A percentile compares a stretch with the other conserved stretches of the same genome.
Conservation (phyloP, 2,329 filamentous ascomycete genomes). For the Aureobasidium sp. region DNA sequence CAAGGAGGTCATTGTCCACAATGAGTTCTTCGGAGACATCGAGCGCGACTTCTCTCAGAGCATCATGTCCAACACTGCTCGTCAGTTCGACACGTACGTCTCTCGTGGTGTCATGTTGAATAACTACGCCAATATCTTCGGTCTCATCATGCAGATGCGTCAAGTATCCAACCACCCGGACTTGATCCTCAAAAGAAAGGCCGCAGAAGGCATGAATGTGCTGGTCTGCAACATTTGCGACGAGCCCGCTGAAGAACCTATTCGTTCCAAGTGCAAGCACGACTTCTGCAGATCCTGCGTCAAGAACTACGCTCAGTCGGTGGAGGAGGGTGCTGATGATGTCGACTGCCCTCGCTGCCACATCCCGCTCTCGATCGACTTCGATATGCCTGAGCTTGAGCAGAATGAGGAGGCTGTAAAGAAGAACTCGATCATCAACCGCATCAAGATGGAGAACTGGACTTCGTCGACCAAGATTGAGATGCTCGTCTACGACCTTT, state of each 20-base stretch:
- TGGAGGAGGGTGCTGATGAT: slow-evolving; percentile 52
- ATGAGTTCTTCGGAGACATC: slow-evolving; percentile 93
- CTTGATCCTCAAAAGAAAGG: slow-evolving; percentile 80
- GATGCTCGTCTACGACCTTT: slow-evolving; percentile 86
- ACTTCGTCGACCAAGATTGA: slow-evolving; percentile 98
- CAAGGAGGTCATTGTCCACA: slow-evolving; percentile 85
- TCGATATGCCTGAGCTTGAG: slow-evolving; percentile 91
- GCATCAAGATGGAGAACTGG: slow-evolving; percentile 99
- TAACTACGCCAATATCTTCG: slow-evolving; percentile 98
- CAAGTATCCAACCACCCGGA: slow-evolving; percentile 97
- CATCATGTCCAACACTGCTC: slow-evolving; percentile 85
- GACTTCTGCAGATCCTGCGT: slow-evolving; percentile 82
- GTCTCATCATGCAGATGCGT: slow-evolving; percentile 98
- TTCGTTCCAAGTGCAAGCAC: slow-evolving; percentile 85
- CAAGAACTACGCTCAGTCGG: slow-evolving; percentile 70
- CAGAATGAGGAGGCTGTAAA: slow-evolving; percentile 81
- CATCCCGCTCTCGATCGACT: slow-evolving; percentile 79
- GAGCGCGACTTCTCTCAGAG: slow-evolving; percentile 93
- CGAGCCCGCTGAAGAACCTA: slow-evolving; percentile 88
- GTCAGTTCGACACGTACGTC: slow-evolving; percentile 93
- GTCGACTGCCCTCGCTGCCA: slow-evolving; percentile 85
- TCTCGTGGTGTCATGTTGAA: slow-evolving; percentile 85
- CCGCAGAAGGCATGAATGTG: slow-evolving; percentile 78
- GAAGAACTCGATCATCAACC: slow-evolving; percentile 96
- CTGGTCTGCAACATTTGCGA: slow-evolving; percentile 93